Evolutionary conservation across 495 filamentous ascomycete genomes (phyloP).

Genomic region (Penicillium manginii): DNA sequence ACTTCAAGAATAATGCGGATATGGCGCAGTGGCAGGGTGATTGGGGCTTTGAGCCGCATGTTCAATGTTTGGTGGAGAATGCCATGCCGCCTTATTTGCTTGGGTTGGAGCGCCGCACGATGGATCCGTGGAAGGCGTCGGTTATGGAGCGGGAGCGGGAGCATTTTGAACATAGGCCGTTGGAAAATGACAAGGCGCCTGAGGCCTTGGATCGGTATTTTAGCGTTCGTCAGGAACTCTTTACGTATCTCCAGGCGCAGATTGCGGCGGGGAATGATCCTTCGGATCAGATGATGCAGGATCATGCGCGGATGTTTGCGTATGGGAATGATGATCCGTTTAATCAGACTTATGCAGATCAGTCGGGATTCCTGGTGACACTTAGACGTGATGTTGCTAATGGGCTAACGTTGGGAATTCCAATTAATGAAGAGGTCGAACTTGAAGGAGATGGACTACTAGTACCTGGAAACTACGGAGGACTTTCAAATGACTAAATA

Average conservation of each 20-base stretch:
- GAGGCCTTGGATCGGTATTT: background rate
- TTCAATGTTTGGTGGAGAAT: slow-evolving; percentile 64
- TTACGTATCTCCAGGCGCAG: slow-evolving; percentile 13
- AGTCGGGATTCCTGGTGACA: slow-evolving; percentile 36
- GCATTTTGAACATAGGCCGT: no score
- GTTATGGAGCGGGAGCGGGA: no score
- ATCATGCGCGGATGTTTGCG: slow-evolving; percentile 56
- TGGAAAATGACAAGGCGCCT: background rate
- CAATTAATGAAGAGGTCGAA: background rate
- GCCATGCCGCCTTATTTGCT: slow-evolving; percentile 58
- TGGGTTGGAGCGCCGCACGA: slow-evolving; percentile 25
- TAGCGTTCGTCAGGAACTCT: background rate
- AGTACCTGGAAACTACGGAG: no score
- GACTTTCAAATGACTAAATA: no score
- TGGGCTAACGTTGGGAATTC: background rate
- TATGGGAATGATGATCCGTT: slow-evolving; percentile 63
- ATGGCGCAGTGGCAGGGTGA: slow-evolving; percentile 71
- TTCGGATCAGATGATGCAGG: slow-evolving; percentile 22
- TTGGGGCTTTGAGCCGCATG: slow-evolving; percentile 67
- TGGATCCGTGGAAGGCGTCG: slow-evolving; percentile 27
- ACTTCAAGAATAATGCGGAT: slow-evolving; percentile 63
- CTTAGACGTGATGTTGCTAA: background rate
- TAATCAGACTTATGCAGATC: slow-evolving; percentile 65
- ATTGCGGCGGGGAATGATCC: slow-evolving; percentile 2
- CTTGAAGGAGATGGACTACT: no score